These are phyloP conservation scores for Alternaria longipes DNA, from an alignment of 2,329 filamentous ascomycete species.

Conservation along the genomic window DNA sequence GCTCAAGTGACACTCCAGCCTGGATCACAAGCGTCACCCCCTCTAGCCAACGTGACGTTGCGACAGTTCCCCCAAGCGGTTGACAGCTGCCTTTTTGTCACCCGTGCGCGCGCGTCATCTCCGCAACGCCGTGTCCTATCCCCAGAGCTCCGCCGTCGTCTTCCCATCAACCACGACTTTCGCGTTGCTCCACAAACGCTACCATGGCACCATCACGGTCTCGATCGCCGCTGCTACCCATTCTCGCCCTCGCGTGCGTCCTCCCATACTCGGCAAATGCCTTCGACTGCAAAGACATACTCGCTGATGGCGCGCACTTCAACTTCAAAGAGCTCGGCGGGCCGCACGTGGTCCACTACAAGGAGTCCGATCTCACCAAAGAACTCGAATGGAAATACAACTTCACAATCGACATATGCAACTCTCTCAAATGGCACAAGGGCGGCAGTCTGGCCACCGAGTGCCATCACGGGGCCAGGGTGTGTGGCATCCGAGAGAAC, in stretches of 20 bases:
- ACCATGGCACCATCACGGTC: constrained; percentile 43
- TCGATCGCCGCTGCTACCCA: constrained; percentile 32
- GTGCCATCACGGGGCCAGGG: constrained; percentile 76
- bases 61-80: not conserved
- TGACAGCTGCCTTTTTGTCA: constrained; percentile 6
- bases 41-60: constrained; percentile 2
- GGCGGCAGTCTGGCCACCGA: constrained; percentile 60
- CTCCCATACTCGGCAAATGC: constrained; percentile 39
- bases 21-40: not conserved
- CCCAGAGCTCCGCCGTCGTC: constrained; percentile 8
- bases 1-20: constrained; percentile 19
- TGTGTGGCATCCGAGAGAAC: constrained; percentile 76
- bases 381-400: constrained; percentile 74
- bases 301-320: constrained; percentile 68
- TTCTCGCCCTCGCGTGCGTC: constrained; percentile 36
- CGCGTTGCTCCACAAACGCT: constrained; percentile 26
- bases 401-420: constrained; percentile 82
- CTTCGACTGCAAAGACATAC: constrained; percentile 71
- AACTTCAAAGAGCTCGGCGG: constrained; percentile 71
- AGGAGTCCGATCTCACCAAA: constrained; percentile 54
- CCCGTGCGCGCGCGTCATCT: not conserved
- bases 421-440: constrained; percentile 69
- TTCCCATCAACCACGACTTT: constrained; percentile 13
- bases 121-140: constrained; percentile 14
- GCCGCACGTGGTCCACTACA: constrained; percentile 72